Evolutionary conservation across 768 basidiomycete genomes (phyloP), one percentile per base, ranked within the genome.

Genomic region (Coprinellus micaceus): DNA sequence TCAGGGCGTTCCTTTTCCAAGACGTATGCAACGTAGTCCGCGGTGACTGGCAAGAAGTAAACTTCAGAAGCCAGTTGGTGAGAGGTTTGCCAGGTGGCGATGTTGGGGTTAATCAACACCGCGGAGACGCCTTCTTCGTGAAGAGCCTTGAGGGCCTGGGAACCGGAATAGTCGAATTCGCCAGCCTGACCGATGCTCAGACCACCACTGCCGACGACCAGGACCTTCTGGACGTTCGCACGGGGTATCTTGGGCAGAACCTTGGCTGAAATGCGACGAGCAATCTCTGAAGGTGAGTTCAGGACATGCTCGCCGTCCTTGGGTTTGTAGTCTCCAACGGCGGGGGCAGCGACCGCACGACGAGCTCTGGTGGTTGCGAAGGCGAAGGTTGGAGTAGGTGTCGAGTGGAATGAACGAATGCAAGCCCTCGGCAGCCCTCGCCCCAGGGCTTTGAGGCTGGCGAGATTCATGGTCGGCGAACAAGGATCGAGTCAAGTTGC

Each of bases 111-210:
- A 71, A 99, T 93, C 60, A 99, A 86, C 60, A 99, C 86, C 29
- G 94, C 91, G 54, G 90, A 82, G 51, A 99, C 87, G 52, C 95
- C 95, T 70, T 95, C 93, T 71, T 99, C 97, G 63, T 88, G 85
- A 52, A 99, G 85, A 15, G 97, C 97, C 71, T 99, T 98, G 73
- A 99, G 85, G 10, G 97, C 97, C 73, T 99, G 97, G 5, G 96
- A 98, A 45, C 97, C 97, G 19, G 96, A 98, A 70, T 99, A 99
- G 71, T 99, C 97, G 71, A 99, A 99, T 75, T 99, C 97, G 71
- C 97, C 97, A 4, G 97, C 97, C 71, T 99, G 97, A 26, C 97
- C 97, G 56, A 99, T 99, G 65, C 86, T 89, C 45, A 99, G 85
- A 53, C 97, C 97, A 62, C 97, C 97, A 62, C 88, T 90, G 57